These are phyloP conservation scores for Pyronema omphalodes DNA, from an alignment of 495 filamentous ascomycete genomes.

Conservation along the genomic window DNA sequence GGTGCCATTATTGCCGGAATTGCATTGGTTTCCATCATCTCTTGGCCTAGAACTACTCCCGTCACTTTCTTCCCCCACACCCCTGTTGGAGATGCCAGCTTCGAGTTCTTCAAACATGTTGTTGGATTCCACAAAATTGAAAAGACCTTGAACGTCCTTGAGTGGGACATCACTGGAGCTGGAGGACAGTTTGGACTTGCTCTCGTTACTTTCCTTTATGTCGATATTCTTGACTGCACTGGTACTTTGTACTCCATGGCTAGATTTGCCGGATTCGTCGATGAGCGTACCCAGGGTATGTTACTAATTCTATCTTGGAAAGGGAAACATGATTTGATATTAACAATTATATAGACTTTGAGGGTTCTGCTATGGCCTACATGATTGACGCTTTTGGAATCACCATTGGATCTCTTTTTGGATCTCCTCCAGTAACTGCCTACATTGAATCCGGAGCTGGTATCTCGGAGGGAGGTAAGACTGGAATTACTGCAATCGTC, in stretches of 20 bases:
- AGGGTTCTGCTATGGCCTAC: conserved; percentile 59
- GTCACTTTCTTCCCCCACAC: conserved; percentile 68
- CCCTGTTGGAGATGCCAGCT: conserved; percentile 39
- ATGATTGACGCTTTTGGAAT: conserved; percentile 60
- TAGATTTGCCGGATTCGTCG: conserved; percentile 52
- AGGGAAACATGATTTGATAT: not conserved
- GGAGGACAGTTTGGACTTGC: conserved; percentile 53
- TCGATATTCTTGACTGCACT: conserved; percentile 55
- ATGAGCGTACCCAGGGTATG: conserved; percentile 26
- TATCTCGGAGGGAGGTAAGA: conserved; percentile 67
- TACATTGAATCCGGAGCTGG: conserved; percentile 72
- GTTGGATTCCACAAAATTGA: conserved; percentile 60
- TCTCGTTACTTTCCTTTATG: conserved; percentile 68
- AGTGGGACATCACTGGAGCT: conserved; percentile 46
- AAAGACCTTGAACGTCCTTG: conserved; percentile 42
- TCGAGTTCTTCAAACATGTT: conserved; percentile 71
- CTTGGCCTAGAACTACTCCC: conserved; percentile 53
- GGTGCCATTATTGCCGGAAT: conserved; percentile 68
- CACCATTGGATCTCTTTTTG: conserved; percentile 57
- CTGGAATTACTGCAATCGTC: conserved; percentile 59
- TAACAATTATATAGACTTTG: conserved; percentile 40
- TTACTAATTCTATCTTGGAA: not conserved
- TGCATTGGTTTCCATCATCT: conserved; percentile 63
- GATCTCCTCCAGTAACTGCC: conserved; percentile 57
- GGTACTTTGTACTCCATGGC: conserved; percentile 66